phyloP scores from a whole-genome alignment of 768 basidiomycete species.

The Calocybe indica region DNA sequence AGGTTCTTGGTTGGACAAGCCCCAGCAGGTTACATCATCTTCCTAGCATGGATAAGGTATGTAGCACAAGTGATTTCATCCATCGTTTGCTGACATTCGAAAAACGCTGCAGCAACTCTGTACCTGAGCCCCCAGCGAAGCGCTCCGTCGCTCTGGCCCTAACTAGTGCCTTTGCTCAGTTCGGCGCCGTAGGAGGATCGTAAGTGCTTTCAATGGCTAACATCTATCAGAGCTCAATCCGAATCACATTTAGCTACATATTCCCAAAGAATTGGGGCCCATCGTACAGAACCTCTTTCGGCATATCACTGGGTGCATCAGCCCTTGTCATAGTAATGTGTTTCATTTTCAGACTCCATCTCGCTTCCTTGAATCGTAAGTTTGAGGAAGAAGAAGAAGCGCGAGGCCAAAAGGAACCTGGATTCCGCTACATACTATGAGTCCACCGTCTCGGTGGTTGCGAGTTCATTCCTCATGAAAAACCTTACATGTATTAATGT shows the following conservation, averaged over 20 bases:
- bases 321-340: not conserved
- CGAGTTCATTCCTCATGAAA: no score
- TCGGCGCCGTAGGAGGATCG: slow-evolving; percentile 50
- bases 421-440: no score
- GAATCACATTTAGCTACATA: not conserved
- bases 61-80: not conserved
- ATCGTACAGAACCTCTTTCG: not conserved
- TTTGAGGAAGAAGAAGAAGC: no score
- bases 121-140: slow-evolving; percentile 61
- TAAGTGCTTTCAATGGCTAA: slow-evolving; percentile 23
- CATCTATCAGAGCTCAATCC: not conserved
- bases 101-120: slow-evolving; percentile 10
- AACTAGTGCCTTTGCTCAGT: slow-evolving; percentile 60
- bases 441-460: no score
- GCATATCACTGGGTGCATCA: not conserved
- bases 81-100: no score
- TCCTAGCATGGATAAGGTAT: slow-evolving; percentile 21
- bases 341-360: not conserved
- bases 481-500: no score
- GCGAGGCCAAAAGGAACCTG: no score
- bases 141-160: slow-evolving; percentile 62
- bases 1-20: slow-evolving; percentile 23
- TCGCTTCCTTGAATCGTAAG: not conserved
- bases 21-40: slow-evolving; percentile 39
- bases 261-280: not conserved